These are phyloP conservation scores for Wakefieldia striispora DNA, from an alignment of 768 basidiomycete species.

Conservation along the genomic window DNA sequence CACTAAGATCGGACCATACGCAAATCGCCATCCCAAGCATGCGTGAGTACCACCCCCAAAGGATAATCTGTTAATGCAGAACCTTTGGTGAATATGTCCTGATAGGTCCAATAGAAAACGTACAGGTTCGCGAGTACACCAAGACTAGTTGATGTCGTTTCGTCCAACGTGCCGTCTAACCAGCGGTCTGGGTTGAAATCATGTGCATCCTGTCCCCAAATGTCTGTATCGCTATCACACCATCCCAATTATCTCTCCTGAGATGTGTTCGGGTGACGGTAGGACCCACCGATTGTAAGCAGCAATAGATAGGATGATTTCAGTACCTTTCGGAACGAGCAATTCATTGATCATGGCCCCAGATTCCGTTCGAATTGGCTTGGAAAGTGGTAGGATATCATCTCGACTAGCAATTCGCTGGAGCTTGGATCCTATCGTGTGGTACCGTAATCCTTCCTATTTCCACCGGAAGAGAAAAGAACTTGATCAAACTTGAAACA, in stretches of 20 bases:
- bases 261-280: neutral
- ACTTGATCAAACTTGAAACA: no score
- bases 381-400: constrained; percentile 56
- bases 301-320: constrained; percentile 48
- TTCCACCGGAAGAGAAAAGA: no score
- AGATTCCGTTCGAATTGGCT: constrained; percentile 43
- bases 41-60: constrained; percentile 14
- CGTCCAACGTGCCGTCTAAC: neutral
- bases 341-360: constrained; percentile 44
- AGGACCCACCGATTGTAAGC: constrained; percentile 53
- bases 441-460: constrained; percentile 47
- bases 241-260: neutral
- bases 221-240: constrained; percentile 9
- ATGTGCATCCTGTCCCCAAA: constrained; percentile 29
- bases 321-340: constrained; percentile 48
- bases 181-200: constrained; percentile 18
- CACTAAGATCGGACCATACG: constrained; percentile 11
- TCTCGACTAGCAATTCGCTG: constrained; percentile 49
- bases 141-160: constrained; percentile 7
- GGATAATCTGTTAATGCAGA: constrained; percentile 12
- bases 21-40: constrained; percentile 30
- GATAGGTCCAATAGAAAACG: neutral
- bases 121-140: constrained; percentile 18
- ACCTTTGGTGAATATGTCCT: neutral
- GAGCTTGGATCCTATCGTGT: constrained; percentile 46